Conservation (phyloP, 1,284 basidiomycete genomes). For the Phellopilus nigrolimitatus region DNA sequence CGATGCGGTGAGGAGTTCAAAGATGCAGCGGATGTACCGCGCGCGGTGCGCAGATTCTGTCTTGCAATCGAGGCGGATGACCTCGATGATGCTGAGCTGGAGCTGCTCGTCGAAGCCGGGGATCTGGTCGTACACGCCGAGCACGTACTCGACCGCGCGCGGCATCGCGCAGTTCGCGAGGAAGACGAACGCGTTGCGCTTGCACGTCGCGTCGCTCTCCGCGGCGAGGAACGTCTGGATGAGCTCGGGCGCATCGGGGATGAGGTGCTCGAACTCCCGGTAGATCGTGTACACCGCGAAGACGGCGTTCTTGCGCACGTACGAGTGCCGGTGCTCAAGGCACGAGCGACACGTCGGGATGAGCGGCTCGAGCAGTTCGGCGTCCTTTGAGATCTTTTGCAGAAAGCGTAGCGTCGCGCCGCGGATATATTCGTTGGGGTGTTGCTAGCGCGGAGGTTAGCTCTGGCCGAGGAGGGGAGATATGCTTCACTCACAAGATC, state of each 20-base stretch:
- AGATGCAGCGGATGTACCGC: constrained; percentile 91
- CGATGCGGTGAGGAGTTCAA: constrained; percentile 87
- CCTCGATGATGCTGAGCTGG: constrained; percentile 95
- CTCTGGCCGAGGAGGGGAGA: not conserved
- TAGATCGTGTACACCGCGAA: constrained; percentile 96
- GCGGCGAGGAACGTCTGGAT: constrained; percentile 97
- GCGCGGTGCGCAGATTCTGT: constrained; percentile 75
- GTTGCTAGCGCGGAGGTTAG: constrained; percentile 60
- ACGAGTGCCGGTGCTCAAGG: constrained; percentile 97
- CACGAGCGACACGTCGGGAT: constrained; percentile 91
- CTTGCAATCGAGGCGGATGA: constrained; percentile 90
- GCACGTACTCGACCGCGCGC: constrained; percentile 89
- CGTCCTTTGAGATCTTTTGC: constrained; percentile 91
- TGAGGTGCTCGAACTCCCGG: constrained; percentile 89
- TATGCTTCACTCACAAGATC: constrained; percentile 16
- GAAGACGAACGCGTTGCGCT: constrained; percentile 96
- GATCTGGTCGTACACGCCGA: constrained; percentile 83
- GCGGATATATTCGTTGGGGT: constrained; percentile 99
- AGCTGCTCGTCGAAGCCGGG: constrained; percentile 86
- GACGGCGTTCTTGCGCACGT: constrained; percentile 98
- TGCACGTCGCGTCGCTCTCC: constrained; percentile 95
- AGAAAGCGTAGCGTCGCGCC: constrained; percentile 96
- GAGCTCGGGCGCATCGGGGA: constrained; percentile 95
- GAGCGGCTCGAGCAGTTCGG: constrained; percentile 93
- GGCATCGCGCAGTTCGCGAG: constrained; percentile 86